A percentile compares a stretch with the other conserved stretches of the same genome.
phyloP scores from a whole-genome alignment of 2,329 filamentous ascomycete genomes.

The Diaporthe longicolla region DNA sequence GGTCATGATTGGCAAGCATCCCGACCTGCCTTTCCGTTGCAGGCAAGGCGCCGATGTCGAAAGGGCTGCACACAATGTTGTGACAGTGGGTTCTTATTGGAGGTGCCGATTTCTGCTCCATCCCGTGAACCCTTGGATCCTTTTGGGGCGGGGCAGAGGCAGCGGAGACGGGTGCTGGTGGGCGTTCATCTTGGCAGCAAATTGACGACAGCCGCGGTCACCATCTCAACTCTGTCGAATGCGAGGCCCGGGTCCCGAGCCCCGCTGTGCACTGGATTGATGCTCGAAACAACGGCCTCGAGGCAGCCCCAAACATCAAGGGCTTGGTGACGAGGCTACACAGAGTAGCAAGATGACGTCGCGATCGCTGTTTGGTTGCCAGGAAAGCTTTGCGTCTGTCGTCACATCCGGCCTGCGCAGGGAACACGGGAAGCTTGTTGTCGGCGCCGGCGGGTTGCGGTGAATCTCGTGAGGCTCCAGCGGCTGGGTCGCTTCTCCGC shows the following conservation, averaged over 20 bases:
- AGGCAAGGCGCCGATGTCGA: conserved; percentile 37
- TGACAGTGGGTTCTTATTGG: conserved; percentile 22
- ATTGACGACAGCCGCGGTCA: conserved; percentile 19
- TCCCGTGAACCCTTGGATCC: conserved; percentile 10
- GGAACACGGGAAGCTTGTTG: conserved; percentile 19
- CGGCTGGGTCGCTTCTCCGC: too few species aligned
- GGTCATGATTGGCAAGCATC: not conserved
- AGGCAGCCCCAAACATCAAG: not conserved
- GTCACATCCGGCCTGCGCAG: not conserved
- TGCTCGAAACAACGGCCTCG: not conserved
- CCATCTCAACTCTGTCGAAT: not conserved
- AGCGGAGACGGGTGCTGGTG: not conserved
- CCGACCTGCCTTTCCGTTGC: conserved; percentile 14
- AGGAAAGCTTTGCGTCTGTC: not conserved
- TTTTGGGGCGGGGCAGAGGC: conserved; percentile 12
- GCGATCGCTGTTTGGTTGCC: not conserved
- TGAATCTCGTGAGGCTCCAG: not conserved
- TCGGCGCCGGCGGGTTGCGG: not conserved
- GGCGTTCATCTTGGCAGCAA: conserved; percentile 11
- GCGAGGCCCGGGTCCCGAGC: conserved; percentile 14
- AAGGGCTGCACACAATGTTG: conserved; percentile 35
- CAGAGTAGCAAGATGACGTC: conserved; percentile 21
- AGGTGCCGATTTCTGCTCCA: conserved; percentile 8
- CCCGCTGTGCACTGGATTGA: not conserved
- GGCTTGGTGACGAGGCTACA: not conserved